Evolutionary conservation across 148 eudicot genomes (phyloP).

Genomic region (Chenopodium berlandieri): DNA sequence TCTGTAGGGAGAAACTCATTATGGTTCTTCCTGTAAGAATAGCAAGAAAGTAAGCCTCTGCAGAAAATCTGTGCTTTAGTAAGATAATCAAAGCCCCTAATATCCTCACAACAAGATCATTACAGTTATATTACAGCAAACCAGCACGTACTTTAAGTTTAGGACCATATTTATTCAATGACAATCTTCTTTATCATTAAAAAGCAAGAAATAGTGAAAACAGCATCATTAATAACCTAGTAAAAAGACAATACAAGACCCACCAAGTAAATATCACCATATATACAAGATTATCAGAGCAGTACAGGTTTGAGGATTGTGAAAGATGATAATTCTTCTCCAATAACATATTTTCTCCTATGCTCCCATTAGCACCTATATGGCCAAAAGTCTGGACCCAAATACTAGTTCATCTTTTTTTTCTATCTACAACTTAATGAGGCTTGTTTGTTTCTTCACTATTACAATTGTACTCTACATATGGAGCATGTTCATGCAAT

Average conservation of each 20-base stretch:
- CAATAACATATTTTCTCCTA: not conserved
- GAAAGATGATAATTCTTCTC: not conserved
- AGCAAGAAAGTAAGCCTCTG: constrained; percentile 11
- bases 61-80: not conserved
- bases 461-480: not conserved
- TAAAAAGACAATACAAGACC: not conserved
- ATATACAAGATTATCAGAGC: not conserved
- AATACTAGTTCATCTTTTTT: too few relatives aligned
- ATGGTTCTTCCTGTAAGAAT: constrained; percentile 49
- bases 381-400: not conserved
- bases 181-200: not conserved
- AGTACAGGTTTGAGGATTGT: not conserved
- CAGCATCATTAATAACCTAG: not conserved
- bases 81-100: not conserved
- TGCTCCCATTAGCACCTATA: not conserved
- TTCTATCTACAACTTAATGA: too few relatives aligned
- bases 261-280: not conserved
- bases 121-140: not conserved
- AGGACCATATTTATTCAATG: not conserved
- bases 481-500: not conserved
- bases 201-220: not conserved
- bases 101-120: not conserved
- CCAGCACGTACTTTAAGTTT: not conserved
- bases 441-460: not conserved
- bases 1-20: constrained; percentile 59